A percentile compares a stretch with the other conserved stretches of the same genome.
Conservation (phyloP, 2,329 filamentous ascomycete genomes). For the Metarhizium sp. region DNA sequence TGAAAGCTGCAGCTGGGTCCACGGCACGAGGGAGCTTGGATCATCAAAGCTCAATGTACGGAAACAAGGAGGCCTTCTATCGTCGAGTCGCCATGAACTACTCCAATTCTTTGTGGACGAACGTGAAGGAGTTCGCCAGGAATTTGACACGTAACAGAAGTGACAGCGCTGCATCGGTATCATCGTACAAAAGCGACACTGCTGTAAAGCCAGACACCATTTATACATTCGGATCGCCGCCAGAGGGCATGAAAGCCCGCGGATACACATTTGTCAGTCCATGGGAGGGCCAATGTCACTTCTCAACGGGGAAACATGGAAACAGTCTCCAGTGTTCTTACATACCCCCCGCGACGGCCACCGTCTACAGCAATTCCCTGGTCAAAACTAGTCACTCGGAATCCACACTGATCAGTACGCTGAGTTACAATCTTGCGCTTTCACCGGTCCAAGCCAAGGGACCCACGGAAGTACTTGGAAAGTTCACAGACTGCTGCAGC, state of each 20-base stretch:
- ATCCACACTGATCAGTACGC: too few species aligned
- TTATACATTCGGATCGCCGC: conserved; percentile 1
- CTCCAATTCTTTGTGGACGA: conserved; percentile 37
- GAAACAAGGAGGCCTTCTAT: conserved; percentile 27
- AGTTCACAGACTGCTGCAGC: conserved; percentile 1
- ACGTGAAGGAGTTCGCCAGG: conserved; percentile 25
- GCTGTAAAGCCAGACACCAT: neutral
- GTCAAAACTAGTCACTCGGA: conserved; percentile 12
- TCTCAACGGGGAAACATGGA: conserved; percentile 68
- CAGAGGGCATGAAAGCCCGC: conserved; percentile 34
- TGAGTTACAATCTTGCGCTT: too few species aligned
- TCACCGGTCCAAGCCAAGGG: too few species aligned
- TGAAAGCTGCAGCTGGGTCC: too few species aligned
- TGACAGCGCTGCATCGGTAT: conserved; percentile 21
- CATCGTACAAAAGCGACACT: conserved; percentile 11
- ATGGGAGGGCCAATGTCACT: conserved; percentile 83
- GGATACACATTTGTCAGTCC: conserved; percentile 76
- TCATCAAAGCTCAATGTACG: too few species aligned
- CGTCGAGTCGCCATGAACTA: conserved; percentile 51
- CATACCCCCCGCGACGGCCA: conserved; percentile 36
- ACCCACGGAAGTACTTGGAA: conserved; percentile 14
- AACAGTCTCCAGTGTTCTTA: conserved; percentile 60
- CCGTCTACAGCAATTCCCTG: conserved; percentile 32
- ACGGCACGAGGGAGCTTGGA: too few species aligned
- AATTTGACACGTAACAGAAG: conserved; percentile 21